Evolutionary conservation across 1,139 yeast genomes (phyloP), one percentile per base, ranked within the genome.

Genomic region (Saccharomyces hybrid): DNA sequence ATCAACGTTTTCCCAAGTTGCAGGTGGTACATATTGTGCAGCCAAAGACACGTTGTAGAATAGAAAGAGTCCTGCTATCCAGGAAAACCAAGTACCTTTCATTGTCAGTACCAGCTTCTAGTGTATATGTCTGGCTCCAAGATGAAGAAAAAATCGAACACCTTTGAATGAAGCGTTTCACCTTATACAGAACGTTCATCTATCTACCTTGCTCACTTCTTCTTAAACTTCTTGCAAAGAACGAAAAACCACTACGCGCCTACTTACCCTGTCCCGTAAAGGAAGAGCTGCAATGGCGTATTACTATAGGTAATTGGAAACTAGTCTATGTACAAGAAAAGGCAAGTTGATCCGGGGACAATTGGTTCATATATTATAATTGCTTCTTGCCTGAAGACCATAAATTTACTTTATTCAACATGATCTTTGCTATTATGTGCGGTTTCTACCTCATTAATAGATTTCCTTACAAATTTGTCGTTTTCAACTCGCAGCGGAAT

Each of bases 1-100:
- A 21, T 64, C 63, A n/a, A 64, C 58, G 57, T 74, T 74, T 52
- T 62, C 67, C 78, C 78, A 74, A 24, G 62, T 61, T 48, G 56
- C 55, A 2, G 66, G 61, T 1, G 73, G 70, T 2, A 55, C 53
- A 51, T 67, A 64, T 27, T 52, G 47, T 26, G 53, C 54, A 7
- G 58, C 50, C 32, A 31, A 54, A 11, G 55, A 50, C 32, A 52
- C 55, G 44, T 38, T 16, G 44, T 9, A 38, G 42, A 26, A 29
- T 47, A 50, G 52, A 12, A 60, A 47, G 27, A 57, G 44, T 14
- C 52, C 32, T 8, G 51, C 46, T 32, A 60, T 44, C 12, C 56
- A 54, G 7, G 58, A 50, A 26, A 57, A 48, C 44, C 44, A 16
- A 38, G 21, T 2, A 16, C 21, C 24, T 12, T 12, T 38, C 44